Conservation (phyloP, 2,329 filamentous ascomycete genomes). For the Diaporthe australafricana region DNA sequence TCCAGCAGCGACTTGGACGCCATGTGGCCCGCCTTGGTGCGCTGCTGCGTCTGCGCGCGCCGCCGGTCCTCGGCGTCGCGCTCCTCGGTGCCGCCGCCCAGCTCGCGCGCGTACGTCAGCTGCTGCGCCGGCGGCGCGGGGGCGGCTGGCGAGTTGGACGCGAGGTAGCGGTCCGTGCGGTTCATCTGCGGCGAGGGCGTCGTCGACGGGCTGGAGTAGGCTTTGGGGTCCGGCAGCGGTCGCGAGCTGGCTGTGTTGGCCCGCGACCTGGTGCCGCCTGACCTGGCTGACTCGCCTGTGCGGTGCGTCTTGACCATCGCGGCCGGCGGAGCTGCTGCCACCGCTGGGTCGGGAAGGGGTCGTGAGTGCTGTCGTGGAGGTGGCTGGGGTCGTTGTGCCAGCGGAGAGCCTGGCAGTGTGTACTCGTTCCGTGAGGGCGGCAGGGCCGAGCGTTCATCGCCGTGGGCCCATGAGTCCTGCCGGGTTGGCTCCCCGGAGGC, state of each 20-base stretch:
- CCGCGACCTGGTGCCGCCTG: slow-evolving; percentile 48
- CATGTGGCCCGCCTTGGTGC: slow-evolving; percentile 72
- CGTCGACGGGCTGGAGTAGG: slow-evolving; percentile 44
- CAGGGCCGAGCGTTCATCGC: slow-evolving; percentile 67
- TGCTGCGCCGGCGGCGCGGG: slow-evolving; percentile 45
- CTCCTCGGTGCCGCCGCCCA: slow-evolving; percentile 68
- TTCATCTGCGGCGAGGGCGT: slow-evolving; percentile 45
- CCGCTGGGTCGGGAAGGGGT: slow-evolving; percentile 55
- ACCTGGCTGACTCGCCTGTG: slow-evolving; percentile 43
- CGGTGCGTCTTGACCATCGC: slow-evolving; percentile 47
- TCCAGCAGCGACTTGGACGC: slow-evolving; percentile 79
- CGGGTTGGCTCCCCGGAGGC: slow-evolving; percentile 55
- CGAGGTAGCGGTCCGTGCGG: slow-evolving; percentile 69
- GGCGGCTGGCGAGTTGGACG: slow-evolving; percentile 67
- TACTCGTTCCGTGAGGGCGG: slow-evolving; percentile 64
- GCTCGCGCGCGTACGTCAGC: slow-evolving; percentile 60
- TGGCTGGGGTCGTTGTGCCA: slow-evolving; percentile 40
- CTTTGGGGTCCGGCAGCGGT: slow-evolving; percentile 64
- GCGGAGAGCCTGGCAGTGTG: slow-evolving; percentile 47
- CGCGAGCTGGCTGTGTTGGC: slow-evolving; percentile 55
- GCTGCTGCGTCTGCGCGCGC: slow-evolving; percentile 66
- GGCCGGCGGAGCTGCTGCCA: slow-evolving; percentile 40
- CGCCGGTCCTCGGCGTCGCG: slow-evolving; percentile 72
- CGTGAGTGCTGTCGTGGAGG: slow-evolving; percentile 47
- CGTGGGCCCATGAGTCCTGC: slow-evolving; percentile 72